phyloP scores from a whole-genome alignment of 176 grass and related monocot genomes.

The Ensete ventricosum region DNA sequence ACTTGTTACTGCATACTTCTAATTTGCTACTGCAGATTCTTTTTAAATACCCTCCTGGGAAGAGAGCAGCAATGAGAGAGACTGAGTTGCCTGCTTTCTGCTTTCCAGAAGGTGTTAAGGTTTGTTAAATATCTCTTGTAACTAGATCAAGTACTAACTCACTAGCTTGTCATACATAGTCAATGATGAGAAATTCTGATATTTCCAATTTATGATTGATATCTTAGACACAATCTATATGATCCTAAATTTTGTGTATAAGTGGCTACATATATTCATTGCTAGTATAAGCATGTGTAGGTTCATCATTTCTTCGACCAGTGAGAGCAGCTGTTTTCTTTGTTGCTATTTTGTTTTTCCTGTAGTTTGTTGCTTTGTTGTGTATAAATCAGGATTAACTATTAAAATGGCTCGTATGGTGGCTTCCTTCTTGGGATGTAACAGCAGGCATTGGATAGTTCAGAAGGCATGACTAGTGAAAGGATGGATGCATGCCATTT shows the following conservation, averaged over 20 bases:
- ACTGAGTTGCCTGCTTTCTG: constrained; percentile 81
- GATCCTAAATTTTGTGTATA: neutral
- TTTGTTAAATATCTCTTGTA: constrained; percentile 16
- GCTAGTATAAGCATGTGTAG: neutral
- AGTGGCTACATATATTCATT: neutral
- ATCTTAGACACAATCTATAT: neutral
- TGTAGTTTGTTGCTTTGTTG: neutral
- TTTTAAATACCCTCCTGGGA: constrained; percentile 94
- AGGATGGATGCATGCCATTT: no score
- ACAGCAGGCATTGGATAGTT: no score
- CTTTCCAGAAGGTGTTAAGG: constrained; percentile 98
- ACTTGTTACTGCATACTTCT: constrained; percentile 6
- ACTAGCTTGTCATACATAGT: no score
- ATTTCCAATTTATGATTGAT: neutral
- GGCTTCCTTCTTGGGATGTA: no score
- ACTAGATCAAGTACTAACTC: neutral
- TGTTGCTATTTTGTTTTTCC: neutral
- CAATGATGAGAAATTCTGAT: no score
- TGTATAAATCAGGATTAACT: no score
- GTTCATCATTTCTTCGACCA: neutral
- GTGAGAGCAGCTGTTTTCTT: neutral
- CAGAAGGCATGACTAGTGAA: no score
- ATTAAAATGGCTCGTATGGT: no score
- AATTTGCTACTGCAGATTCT: constrained; percentile 61
- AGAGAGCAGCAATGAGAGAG: constrained; percentile 62